A percentile compares a stretch with the other conserved stretches of the same genome.
Evolutionary conservation across 2,329 filamentous ascomycete species (phyloP).

Genomic region (Neofusicoccum kwambonambiense): DNA sequence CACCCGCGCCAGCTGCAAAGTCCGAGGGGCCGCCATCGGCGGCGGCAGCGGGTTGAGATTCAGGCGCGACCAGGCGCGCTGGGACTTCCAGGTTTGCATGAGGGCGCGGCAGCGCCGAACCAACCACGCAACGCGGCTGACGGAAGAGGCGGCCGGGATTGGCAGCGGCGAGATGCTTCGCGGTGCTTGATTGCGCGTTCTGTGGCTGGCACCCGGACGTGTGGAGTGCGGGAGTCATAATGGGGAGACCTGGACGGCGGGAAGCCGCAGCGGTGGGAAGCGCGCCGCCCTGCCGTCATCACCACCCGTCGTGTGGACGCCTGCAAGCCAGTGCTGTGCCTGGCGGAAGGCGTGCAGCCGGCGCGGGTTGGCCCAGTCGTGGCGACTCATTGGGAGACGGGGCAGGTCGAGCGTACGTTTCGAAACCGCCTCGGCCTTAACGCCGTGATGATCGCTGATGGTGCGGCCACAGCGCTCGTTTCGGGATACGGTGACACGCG

Average conservation of each 20-base stretch:
- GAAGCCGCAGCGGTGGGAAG: background rate
- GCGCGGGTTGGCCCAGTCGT: background rate
- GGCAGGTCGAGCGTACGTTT: background rate
- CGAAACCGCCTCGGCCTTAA: conserved; percentile 1
- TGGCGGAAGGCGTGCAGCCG: background rate
- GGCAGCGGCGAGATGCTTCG: background rate
- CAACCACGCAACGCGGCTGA: background rate
- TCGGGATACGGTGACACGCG: background rate
- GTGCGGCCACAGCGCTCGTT: background rate
- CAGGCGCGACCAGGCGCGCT: background rate
- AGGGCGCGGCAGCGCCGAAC: background rate
- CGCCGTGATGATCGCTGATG: background rate
- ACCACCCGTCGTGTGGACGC: background rate
- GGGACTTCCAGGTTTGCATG: background rate
- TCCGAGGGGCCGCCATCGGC: background rate
- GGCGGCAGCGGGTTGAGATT: background rate
- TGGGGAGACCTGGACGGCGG: background rate
- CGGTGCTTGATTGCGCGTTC: conserved; percentile 4
- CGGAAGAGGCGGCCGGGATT: background rate
- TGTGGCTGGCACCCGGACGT: background rate
- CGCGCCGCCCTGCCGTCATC: background rate
- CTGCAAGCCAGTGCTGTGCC: background rate
- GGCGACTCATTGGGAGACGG: background rate
- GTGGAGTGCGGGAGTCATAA: background rate
- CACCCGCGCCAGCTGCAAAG: background rate